Conservation (phyloP, 768 basidiomycete species). For the Collybiopsis confluens region DNA sequence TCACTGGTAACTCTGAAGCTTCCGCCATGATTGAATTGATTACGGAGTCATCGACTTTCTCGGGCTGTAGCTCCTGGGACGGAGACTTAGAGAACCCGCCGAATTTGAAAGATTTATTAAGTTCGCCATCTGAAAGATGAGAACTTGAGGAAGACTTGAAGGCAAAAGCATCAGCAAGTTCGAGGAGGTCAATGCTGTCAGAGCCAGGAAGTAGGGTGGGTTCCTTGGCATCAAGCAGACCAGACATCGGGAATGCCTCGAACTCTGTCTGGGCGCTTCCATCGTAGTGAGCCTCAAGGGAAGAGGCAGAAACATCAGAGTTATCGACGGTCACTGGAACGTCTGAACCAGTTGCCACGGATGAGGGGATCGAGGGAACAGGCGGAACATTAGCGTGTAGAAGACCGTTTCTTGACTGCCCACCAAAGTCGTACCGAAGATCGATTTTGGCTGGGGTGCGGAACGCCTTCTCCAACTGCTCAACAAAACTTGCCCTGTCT, state of each 20-base stretch:
- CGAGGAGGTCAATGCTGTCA: slow-evolving; percentile 32
- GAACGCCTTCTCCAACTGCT: slow-evolving; percentile 79
- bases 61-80: slow-evolving; percentile 7
- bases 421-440: slow-evolving; percentile 41
- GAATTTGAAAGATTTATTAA: slow-evolving; percentile 73
- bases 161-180: slow-evolving; percentile 9
- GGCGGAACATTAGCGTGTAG: slow-evolving; percentile 42
- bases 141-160: slow-evolving; percentile 30
- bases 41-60: slow-evolving; percentile 43
- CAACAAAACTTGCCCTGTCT: slow-evolving; percentile 72
- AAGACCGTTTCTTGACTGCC: slow-evolving; percentile 18
- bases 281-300: neutral
- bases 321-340: neutral
- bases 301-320: neutral
- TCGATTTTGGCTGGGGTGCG: slow-evolving; percentile 70
- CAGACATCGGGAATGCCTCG: slow-evolving; percentile 1
- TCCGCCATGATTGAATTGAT: slow-evolving; percentile 53
- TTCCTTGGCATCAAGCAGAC: slow-evolving; percentile 25
- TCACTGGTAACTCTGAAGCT: slow-evolving; percentile 31
- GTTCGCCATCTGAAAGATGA: slow-evolving; percentile 56
- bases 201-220: slow-evolving; percentile 36
- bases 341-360: slow-evolving; percentile 15
- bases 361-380: slow-evolving; percentile 46
- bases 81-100: slow-evolving; percentile 44
- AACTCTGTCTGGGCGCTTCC: slow-evolving; percentile 14